Base-by-base conservation (phyloP, 78 protist species). In the Emiliania huxleyi region DNA sequence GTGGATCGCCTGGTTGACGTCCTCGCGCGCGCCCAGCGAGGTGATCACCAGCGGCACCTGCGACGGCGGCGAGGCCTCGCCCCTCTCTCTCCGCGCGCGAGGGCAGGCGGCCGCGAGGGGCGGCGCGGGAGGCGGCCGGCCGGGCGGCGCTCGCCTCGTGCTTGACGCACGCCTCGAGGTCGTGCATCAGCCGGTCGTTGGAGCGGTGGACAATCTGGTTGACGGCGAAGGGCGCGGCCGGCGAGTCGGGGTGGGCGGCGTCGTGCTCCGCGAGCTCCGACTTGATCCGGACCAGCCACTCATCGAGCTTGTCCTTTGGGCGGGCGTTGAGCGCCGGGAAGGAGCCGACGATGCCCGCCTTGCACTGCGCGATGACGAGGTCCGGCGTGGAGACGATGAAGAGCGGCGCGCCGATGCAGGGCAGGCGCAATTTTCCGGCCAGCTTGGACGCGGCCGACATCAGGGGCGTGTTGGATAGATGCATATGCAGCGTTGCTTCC, bases 321-420 rank as follows among this genome's bases (percentile, higher is more conserved):
- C 84, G 15, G 44, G 84, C 84, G 44, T 73, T 73, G 44, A 73
- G 84, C 29, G 84, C 44, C 44, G 84, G 84, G 84, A 73, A 73
- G 29, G 84, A 73, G 40, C 84, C 84, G 45, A 73, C 84, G 15
- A 73, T 21, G 23, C 84, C 84, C 19, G 84, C 84, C 44, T 73
- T 73, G 84, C 84, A 73, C 84, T 73, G 84, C 25, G 43, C 84
- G 23, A 73, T 73, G n/a, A 73, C 84, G 1, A 73, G 84, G 44
- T 73, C 84, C 1, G 84, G 84, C 44, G 1, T 37, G 33, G 84
- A 73, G 29, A 73, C 84, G 84, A 73, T 73, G 84, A 73, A 73
- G 40, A 73, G 84, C 84, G 84, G 84, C 84, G 84, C 12, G 84
- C 84, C 84, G 44, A 73, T 73, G 35, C n/a, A 25, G 0, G 84